These are phyloP conservation scores for Zymoseptoria passerinii DNA, from an alignment of 2,329 filamentous ascomycete species.

Conservation along the genomic window DNA sequence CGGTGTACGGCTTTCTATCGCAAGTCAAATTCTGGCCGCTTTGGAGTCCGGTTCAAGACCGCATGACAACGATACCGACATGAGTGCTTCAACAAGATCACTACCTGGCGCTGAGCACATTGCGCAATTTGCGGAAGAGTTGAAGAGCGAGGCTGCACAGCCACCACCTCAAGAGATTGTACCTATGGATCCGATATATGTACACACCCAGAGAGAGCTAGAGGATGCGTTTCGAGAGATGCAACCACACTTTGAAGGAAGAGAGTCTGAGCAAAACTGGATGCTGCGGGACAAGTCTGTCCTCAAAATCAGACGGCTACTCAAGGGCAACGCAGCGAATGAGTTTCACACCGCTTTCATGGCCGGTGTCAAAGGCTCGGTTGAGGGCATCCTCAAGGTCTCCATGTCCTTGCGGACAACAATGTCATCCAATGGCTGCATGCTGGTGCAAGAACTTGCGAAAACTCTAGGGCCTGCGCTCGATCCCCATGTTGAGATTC, in stretches of 20 bases:
- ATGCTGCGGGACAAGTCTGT: conserved; percentile 73
- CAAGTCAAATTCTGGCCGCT: conserved; percentile 64
- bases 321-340: conserved; percentile 72
- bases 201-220: conserved; percentile 78
- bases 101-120: conserved; percentile 35
- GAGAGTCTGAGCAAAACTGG: conserved; percentile 88
- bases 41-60: conserved; percentile 14
- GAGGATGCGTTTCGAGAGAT: conserved; percentile 81
- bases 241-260: conserved; percentile 73
- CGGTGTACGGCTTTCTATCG: conserved; percentile 80
- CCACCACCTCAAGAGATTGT: conserved; percentile 58
- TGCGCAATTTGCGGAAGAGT: conserved; percentile 36
- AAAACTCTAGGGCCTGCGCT: conserved; percentile 66
- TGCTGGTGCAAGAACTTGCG: conserved; percentile 76
- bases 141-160: conserved; percentile 42
- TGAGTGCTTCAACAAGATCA: conserved; percentile 37
- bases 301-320: conserved; percentile 64
- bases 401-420: conserved; percentile 79
- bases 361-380: conserved; percentile 58
- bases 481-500: conserved; percentile 80
- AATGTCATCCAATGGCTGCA: conserved; percentile 77
- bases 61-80: conserved; percentile 21
- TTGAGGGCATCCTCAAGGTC: conserved; percentile 85
- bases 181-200: conserved; percentile 68
- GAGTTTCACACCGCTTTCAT: conserved; percentile 69